phyloP scores from a whole-genome alignment of 2,329 filamentous ascomycete genomes.

The Phialemoniopsis sp. region DNA sequence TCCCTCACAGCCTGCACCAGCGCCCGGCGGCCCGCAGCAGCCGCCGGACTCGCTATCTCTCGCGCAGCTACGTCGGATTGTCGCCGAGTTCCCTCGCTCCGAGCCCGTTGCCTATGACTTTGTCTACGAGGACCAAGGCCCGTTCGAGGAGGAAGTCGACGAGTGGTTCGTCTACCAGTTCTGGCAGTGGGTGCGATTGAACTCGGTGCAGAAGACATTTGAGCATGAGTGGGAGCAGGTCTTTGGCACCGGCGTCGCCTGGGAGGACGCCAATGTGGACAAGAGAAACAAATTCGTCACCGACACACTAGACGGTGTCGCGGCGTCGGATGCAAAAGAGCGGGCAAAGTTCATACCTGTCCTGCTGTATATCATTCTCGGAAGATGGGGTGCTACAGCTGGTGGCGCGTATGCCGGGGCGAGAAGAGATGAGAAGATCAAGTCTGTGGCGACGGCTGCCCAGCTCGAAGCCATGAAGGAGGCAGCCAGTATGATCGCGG shows the following conservation, averaged over 20 bases:
- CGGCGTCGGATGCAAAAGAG: conserved; percentile 36
- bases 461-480: conserved; percentile 58
- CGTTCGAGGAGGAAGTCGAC: conserved; percentile 83
- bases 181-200: conserved; percentile 76
- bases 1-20: conserved; percentile 10
- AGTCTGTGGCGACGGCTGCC: conserved; percentile 46
- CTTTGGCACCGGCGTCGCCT: conserved; percentile 39
- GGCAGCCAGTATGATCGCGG: conserved; percentile 46
- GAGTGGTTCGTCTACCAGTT: conserved; percentile 97
- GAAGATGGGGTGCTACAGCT: conserved; percentile 67
- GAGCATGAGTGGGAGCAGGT: conserved; percentile 68
- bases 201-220: conserved; percentile 72
- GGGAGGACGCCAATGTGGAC: conserved; percentile 61
- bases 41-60: conserved; percentile 69
- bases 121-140: conserved; percentile 67
- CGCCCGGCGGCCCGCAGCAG: conserved; percentile 16
- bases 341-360: conserved; percentile 51
- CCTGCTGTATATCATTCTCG: conserved; percentile 60
- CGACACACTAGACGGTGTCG: conserved; percentile 42
- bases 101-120: conserved; percentile 83
- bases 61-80: conserved; percentile 67
- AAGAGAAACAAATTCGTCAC: conserved; percentile 53
- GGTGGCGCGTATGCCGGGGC: conserved; percentile 33
- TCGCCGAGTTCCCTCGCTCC: conserved; percentile 66
- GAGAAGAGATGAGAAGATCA: conserved; percentile 32